Percentiles rank a stretch among this genome's conserved stretches.
Evolutionary conservation across 1,284 basidiomycete species (phyloP).

Genomic region (Trichosporon sp.): DNA sequence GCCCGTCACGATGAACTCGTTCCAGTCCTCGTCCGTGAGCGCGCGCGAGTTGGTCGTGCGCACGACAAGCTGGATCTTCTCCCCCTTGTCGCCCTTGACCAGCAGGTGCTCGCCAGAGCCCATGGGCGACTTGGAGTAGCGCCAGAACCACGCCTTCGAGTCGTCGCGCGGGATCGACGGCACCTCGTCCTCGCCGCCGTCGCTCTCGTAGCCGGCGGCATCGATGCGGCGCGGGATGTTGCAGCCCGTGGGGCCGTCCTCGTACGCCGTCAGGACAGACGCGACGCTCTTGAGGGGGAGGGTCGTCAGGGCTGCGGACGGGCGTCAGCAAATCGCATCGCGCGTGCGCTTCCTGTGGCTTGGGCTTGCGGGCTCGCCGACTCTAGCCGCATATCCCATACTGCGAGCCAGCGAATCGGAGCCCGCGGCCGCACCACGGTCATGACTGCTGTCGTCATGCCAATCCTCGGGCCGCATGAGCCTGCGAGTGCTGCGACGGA

Average conservation of each 20-base stretch:
- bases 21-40: slow-evolving; percentile 47
- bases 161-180: slow-evolving; percentile 26
- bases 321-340: not conserved
- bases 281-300: slow-evolving; percentile 42
- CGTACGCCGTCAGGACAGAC: slow-evolving; percentile 45
- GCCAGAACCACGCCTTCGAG: slow-evolving; percentile 43
- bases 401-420: not conserved
- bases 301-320: slow-evolving; percentile 35
- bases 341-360: not conserved
- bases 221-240: slow-evolving; percentile 30
- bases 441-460: slow-evolving; percentile 1
- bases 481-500: not conserved
- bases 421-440: not conserved
- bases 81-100: slow-evolving; percentile 33
- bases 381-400: not conserved
- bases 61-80: slow-evolving; percentile 46
- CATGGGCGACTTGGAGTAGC: slow-evolving; percentile 50
- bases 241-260: slow-evolving; percentile 31
- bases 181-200: slow-evolving; percentile 42
- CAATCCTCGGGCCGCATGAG: not conserved
- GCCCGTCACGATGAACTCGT: slow-evolving; percentile 48
- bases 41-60: slow-evolving; percentile 49
- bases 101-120: slow-evolving; percentile 50
- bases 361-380: not conserved
- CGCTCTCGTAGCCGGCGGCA: slow-evolving; percentile 47